Evolutionary conservation across 2,329 filamentous ascomycete species (phyloP).

Genomic region (Onygenales sp.): DNA sequence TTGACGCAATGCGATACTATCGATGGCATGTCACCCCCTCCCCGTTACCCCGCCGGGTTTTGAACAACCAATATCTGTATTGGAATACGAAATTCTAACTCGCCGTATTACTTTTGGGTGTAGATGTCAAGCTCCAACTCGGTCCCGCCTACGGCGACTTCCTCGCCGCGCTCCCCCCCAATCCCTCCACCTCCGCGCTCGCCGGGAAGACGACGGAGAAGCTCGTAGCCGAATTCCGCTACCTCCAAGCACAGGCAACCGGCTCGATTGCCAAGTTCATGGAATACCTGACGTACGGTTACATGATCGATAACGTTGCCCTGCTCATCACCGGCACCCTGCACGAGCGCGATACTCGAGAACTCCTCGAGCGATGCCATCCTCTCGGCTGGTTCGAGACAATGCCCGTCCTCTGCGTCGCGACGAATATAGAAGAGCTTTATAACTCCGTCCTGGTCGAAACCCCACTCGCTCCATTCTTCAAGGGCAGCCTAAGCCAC

Average conservation of each 20-base stretch:
- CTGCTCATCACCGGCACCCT: slow-evolving; percentile 95
- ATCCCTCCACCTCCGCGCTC: slow-evolving; percentile 90
- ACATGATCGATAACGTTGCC: slow-evolving; percentile 99
- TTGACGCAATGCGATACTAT: slow-evolving; percentile 96
- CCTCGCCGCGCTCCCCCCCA: slow-evolving; percentile 83
- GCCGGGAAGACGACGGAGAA: slow-evolving; percentile 96
- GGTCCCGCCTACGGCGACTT: slow-evolving; percentile 96
- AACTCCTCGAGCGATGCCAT: slow-evolving; percentile 90
- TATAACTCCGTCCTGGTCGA: slow-evolving; percentile 98
- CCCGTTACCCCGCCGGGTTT: neutral
- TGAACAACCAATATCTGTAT: neutral
- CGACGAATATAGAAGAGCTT: slow-evolving; percentile 95
- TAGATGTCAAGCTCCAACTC: slow-evolving; percentile 96
- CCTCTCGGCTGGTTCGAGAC: slow-evolving; percentile 98
- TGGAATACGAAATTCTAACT: slow-evolving; percentile 5
- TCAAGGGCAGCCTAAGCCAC: slow-evolving; percentile 92
- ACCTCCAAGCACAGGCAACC: slow-evolving; percentile 86
- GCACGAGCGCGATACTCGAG: slow-evolving; percentile 92
- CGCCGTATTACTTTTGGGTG: slow-evolving; percentile 6
- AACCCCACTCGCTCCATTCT: slow-evolving; percentile 90
- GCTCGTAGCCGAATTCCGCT: slow-evolving; percentile 93
- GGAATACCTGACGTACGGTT: slow-evolving; percentile 96
- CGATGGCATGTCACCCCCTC: slow-evolving; percentile 55
- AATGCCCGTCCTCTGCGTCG: slow-evolving; percentile 94
- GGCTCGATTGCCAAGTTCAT: slow-evolving; percentile 90